Base-by-base conservation (phyloP, 1,139 yeast species). In the Debaryomycetaceae sp. region DNA sequence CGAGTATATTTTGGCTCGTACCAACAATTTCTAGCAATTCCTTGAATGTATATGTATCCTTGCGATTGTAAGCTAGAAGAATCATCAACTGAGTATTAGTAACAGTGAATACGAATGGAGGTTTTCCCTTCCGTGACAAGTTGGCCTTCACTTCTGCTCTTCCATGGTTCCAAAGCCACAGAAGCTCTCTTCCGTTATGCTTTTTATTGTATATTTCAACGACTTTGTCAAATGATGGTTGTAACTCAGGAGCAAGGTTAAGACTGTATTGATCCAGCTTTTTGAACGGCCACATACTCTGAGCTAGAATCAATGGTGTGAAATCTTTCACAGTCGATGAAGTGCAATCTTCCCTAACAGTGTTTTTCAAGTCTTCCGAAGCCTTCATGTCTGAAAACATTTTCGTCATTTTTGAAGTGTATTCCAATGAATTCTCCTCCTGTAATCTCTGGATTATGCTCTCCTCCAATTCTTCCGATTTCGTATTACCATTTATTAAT, bases 361-460 rank as follows among this genome's bases (percentile, higher is more conserved):
- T 75, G 17, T 66, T 62, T 56, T 86, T 89, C 63, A 93, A 75
- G 49, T 89, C 95, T 50, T 81, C 83, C 0, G 97, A 89, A 4
- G 95, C 81, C 56, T 87, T 80, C 76, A 95, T 89, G 66, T 95
- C 99, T 60, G 87, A 88, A 66, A 95, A 91, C 99, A 95, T 95
- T 57, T 91, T 87, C 37, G 96, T 89, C 68, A 95, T 87, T 63
- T 90, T 93, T 47, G 90, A 85, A 2, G 98, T 91, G 64, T 90
- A 95, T 58, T 93, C 99, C 59, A 85, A 77, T 20, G 96, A 91
- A 65, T 95, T 91, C 51, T 87, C 96, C 49, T 87, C 88, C 63
- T 91, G 95, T 52, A 95, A 76, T 58, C 87, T 81, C 58, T 90
- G 89, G 49, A 95, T 88, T 55, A 95, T 85, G 48, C 81, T 72